phyloP scores from a whole-genome alignment of 352 stramenopile species.

The Saprolegnia diclina region DNA sequence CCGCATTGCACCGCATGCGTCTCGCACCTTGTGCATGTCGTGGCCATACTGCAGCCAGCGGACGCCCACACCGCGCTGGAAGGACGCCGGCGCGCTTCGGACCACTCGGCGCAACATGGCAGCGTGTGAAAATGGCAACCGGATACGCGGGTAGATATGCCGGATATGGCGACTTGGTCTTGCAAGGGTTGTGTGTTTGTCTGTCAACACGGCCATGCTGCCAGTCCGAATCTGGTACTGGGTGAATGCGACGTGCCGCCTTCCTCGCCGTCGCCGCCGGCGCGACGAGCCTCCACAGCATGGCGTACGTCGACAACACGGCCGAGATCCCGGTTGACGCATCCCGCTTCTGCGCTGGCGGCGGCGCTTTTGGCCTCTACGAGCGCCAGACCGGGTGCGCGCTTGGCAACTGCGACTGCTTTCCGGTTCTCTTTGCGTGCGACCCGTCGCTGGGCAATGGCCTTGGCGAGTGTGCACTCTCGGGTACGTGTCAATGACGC shows the following conservation, averaged over 20 bases:
- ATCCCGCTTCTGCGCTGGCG: conserved; percentile 3
- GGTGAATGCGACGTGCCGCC: not conserved
- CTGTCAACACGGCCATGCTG: not conserved
- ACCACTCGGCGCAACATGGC: conserved; percentile 23
- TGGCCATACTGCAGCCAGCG: conserved; percentile 75
- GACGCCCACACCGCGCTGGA: not conserved
- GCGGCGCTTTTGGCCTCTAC: conserved; percentile 19
- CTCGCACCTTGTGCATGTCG: conserved; percentile 57
- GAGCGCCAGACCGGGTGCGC: conserved; percentile 12
- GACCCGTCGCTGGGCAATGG: conserved; percentile 5
- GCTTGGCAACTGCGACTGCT: conserved; percentile 15
- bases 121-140: not conserved
- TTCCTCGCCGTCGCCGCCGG: not conserved
- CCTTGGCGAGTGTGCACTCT: conserved; percentile 11
- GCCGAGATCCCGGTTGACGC: conserved; percentile 13
- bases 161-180: not conserved
- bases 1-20: conserved; percentile 28
- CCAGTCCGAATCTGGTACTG: not conserved
- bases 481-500: not conserved
- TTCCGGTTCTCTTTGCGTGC: conserved; percentile 13
- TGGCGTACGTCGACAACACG: conserved; percentile 12
- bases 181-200: not conserved
- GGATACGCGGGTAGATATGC: not conserved
- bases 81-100: not conserved
- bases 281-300: not conserved